Evolutionary conservation across 345 rosid species (phyloP).

Genomic region (Linum lewisii): DNA sequence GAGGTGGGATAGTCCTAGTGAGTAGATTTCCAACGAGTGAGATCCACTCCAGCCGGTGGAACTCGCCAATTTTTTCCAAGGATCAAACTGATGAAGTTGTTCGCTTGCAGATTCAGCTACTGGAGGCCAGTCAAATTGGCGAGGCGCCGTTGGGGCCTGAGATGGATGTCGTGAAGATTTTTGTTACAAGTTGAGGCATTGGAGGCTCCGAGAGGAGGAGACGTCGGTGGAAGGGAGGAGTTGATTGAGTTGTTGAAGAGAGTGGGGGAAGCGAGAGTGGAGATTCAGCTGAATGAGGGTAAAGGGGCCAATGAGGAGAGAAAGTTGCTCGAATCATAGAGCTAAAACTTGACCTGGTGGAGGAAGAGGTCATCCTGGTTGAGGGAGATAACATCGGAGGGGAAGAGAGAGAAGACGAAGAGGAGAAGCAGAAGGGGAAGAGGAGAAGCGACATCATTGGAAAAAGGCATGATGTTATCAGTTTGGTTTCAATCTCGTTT

Average conservation of each 20-base stretch:
- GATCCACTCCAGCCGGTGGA: slow-evolving; percentile 40
- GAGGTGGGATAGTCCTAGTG: slow-evolving; percentile 38
- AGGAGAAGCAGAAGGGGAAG: slow-evolving; percentile 26
- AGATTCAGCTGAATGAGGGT: slow-evolving; percentile 70
- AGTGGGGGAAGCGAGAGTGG: slow-evolving; percentile 35
- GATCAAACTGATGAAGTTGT: slow-evolving; percentile 54
- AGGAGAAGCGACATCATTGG: too few relatives aligned
- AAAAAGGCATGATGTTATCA: too few relatives aligned
- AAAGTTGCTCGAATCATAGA: slow-evolving; percentile 43
- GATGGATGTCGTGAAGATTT: slow-evolving; percentile 38
- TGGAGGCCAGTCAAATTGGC: slow-evolving; percentile 37
- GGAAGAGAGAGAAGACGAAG: slow-evolving; percentile 9
- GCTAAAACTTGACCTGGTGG: slow-evolving; percentile 42
- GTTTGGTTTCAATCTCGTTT: too few relatives aligned
- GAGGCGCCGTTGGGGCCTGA: slow-evolving; percentile 55
- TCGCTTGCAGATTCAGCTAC: slow-evolving; percentile 28
- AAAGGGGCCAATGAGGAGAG: slow-evolving; percentile 74
- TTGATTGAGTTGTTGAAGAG: slow-evolving; percentile 48
- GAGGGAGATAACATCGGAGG: slow-evolving; percentile 19
- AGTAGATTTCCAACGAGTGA: slow-evolving; percentile 45
- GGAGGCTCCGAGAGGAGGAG: slow-evolving; percentile 38
- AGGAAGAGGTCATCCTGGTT: slow-evolving; percentile 74
- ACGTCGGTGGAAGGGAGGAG: slow-evolving; percentile 43
- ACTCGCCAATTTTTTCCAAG: slow-evolving; percentile 36
- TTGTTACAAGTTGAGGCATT: slow-evolving; percentile 26